Evolutionary conservation across 1,284 basidiomycete species (phyloP).

Genomic region (Neolentinus lepideus): DNA sequence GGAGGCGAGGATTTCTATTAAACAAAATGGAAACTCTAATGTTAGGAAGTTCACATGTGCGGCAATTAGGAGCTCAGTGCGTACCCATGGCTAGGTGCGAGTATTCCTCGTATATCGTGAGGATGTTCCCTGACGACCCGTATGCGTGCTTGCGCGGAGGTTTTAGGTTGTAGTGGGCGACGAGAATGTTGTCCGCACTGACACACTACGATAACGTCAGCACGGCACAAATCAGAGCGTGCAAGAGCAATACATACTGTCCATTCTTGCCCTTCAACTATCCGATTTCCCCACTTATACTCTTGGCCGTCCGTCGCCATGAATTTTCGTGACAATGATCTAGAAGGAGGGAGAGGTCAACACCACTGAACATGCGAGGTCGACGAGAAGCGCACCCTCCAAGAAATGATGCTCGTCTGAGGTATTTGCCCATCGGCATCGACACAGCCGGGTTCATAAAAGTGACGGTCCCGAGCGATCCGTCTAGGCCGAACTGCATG

Average conservation of each 20-base stretch:
- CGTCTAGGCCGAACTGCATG: constrained; percentile 47
- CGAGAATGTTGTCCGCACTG: constrained; percentile 41
- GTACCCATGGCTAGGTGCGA: constrained; percentile 48
- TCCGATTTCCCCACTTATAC: constrained; percentile 55
- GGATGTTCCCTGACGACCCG: constrained; percentile 55
- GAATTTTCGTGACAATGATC: constrained; percentile 60
- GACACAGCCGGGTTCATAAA: constrained; percentile 35
- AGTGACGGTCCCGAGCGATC: constrained; percentile 48
- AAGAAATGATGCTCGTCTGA: constrained; percentile 54
- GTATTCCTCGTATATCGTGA: constrained; percentile 55
- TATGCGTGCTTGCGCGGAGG: constrained; percentile 44
- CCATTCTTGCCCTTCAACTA: constrained; percentile 56
- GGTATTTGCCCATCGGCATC: constrained; percentile 52
- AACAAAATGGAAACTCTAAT: not conserved
- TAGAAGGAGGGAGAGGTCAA: constrained; percentile 17
- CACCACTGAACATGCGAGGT: not conserved
- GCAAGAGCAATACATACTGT: constrained; percentile 36
- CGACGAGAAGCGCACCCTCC: constrained; percentile 39
- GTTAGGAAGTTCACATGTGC: not conserved
- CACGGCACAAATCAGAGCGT: constrained; percentile 6
- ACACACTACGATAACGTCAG: constrained; percentile 38
- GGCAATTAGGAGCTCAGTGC: constrained; percentile 12
- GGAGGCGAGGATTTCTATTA: not conserved
- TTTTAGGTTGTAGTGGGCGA: constrained; percentile 56
- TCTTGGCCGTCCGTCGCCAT: constrained; percentile 55